Conservation (phyloP, 805 yeast genomes). For the Metschnikowia peoriensis region DNA sequence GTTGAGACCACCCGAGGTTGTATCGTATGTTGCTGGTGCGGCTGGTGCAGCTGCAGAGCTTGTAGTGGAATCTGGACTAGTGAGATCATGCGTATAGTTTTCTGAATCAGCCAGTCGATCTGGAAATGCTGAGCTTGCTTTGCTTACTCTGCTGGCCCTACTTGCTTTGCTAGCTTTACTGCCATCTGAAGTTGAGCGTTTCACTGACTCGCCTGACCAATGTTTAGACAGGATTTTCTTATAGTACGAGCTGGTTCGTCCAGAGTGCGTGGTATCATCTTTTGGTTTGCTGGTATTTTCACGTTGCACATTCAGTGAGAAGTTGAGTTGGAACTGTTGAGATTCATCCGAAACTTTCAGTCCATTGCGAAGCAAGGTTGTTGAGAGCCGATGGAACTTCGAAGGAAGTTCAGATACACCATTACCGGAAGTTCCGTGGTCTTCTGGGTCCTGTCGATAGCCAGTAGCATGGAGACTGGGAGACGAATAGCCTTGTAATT, state of each 20-base stretch:
- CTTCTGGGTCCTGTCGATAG: constrained; percentile 4
- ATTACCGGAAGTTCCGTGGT: not conserved
- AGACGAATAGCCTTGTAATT: not conserved
- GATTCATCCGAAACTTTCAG: constrained; percentile 38
- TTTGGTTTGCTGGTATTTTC: constrained; percentile 17
- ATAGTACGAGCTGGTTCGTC: constrained; percentile 32
- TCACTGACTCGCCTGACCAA: constrained; percentile 1
- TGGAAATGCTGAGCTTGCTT: not conserved
- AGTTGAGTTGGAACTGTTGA: constrained; percentile 35
- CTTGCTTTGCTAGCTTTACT: constrained; percentile 4
- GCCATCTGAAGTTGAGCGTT: constrained; percentile 1
- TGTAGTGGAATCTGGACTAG: not conserved
- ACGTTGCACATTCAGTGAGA: constrained; percentile 38
- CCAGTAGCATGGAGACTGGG: constrained; percentile 7
- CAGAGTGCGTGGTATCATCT: not conserved
- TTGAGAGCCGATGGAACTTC: constrained; percentile 38
- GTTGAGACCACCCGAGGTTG: constrained; percentile 8
- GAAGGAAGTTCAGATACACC: constrained; percentile 29
- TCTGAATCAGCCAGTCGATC: constrained; percentile 1
- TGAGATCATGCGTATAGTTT: constrained; percentile 1
- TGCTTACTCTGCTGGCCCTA: not conserved
- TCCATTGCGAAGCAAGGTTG: constrained; percentile 33
- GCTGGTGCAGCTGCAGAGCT: not conserved
- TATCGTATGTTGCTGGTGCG: no score
- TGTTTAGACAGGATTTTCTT: constrained; percentile 27